Evolutionary conservation across 108 stramenopile species (phyloP), one percentile per base, ranked within the genome.

Genomic region (Fragilaria crotonensis): DNA sequence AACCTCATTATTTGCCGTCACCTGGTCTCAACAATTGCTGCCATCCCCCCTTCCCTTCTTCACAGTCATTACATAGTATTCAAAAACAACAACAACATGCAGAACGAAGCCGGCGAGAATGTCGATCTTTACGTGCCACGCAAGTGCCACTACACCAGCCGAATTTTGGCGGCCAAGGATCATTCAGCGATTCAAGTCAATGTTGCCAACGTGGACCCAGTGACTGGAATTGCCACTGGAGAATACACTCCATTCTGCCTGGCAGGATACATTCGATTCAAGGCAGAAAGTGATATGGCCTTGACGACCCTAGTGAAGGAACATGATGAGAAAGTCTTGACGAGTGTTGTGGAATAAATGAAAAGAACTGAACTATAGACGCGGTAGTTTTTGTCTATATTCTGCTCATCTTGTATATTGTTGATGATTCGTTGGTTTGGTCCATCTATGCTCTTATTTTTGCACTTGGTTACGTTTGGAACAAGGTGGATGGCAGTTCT

Each of bases 81-180:
- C 33, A 11, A 11, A 73, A 33, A 44, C 57, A 31, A 32, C 18
- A 9, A 57, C 20, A 81, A 33, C 63, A 97, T 97, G 96, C 94
- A 97, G 70, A 95, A 96, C 95, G 97, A 93, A 72, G 64, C 67
- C 58, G 97, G 97, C 62, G 79, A 91, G 57, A 95, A 90, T 82
- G 97, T 97, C 25, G 97, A 97, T 62, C 84, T 97, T 64, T 97
- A 97, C 77, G 86, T 97, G 69, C 97, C 97, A 59, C 84, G 97
- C 71, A 97, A 97, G 71, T 97, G 97, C 88, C 93, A 93, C 23
- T 97, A 87, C 86, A 97, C 97, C 53, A 95, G 85, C 76, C 80
- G 97, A 65, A 67, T 97, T 49, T 71, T 97, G 64, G 59, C 81
- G 52, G 90, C 95, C 61, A 96, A 96, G 78, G 97, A 97, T 56